These are phyloP conservation scores for Vickermania ingenoplastis DNA, from an alignment of 208 protist species.

Conservation along the genomic window DNA sequence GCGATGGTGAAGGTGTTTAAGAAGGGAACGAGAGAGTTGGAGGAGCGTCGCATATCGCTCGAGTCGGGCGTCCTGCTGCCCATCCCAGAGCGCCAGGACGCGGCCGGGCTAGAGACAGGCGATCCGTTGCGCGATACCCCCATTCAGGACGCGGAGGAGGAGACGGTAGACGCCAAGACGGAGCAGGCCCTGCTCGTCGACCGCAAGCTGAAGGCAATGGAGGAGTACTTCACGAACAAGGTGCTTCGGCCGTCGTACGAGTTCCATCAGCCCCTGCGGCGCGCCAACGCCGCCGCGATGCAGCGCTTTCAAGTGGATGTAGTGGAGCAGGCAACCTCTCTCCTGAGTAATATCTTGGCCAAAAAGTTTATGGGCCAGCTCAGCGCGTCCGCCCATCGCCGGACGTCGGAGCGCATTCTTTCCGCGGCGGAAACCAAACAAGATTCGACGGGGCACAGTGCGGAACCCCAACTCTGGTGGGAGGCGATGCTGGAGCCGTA, in stretches of 20 bases:
- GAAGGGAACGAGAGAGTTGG: slow-evolving; percentile 53
- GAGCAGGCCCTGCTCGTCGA: slow-evolving; percentile 68
- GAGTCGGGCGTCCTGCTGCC: slow-evolving; percentile 71
- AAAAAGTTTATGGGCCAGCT: not conserved
- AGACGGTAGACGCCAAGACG: slow-evolving; percentile 50
- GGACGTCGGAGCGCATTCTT: too few relatives aligned
- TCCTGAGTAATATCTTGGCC: slow-evolving; percentile 28
- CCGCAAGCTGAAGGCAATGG: slow-evolving; percentile 68
- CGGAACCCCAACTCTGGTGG: too few relatives aligned
- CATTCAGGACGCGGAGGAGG: slow-evolving; percentile 73
- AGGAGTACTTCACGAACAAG: slow-evolving; percentile 63
- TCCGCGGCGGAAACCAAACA: too few relatives aligned
- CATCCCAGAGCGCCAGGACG: slow-evolving; percentile 42
- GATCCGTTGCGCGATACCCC: slow-evolving; percentile 81
- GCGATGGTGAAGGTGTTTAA: slow-evolving; percentile 75
- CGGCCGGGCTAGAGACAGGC: slow-evolving; percentile 27
- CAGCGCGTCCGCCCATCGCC: not conserved
- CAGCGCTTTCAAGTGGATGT: slow-evolving; percentile 52
- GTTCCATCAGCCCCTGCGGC: slow-evolving; percentile 47
- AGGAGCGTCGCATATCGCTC: slow-evolving; percentile 69
- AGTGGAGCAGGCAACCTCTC: slow-evolving; percentile 31
- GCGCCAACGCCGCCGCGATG: slow-evolving; percentile 56
- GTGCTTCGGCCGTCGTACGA: slow-evolving; percentile 40
- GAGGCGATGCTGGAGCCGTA: slow-evolving; percentile 28
- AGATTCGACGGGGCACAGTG: too few relatives aligned